Base-by-base conservation (phyloP, 108 stramenopile species). In the Seminavis robusta region DNA sequence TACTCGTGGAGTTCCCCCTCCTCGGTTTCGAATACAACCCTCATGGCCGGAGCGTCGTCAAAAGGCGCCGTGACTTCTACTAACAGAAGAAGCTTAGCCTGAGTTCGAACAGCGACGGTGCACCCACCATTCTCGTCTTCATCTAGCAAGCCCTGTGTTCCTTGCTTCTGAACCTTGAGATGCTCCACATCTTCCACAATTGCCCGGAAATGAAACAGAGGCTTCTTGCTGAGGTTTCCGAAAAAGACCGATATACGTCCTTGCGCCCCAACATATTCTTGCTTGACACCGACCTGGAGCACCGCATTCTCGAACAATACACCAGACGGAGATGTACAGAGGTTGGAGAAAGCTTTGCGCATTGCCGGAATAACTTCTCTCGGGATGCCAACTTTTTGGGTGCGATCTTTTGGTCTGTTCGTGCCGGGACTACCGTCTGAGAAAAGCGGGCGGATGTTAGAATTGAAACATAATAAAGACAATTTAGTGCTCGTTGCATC, bases 231-330 rank as follows among this genome's bases (percentile, higher is more conserved):
- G 30, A 90, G 63, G 58, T 92, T 92, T 42, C 90, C 88, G 59
- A 93, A 92, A 49, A 93, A 92, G 2, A 95, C 75, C n/a, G 86
- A 87, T 47, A 95, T 76, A 23, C 92, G 69, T 29, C 94, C 94
- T 67, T 95, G 94, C 24, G 84, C 75, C 30, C 84, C 90, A 34
- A 89, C 84, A 61, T 93, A 95, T 61, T 93, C 92, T 34, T 89
- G 87, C 56, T 90, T 92, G 19, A 92, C 84, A 26, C 90, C 91
- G 25, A 95, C 84, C 63, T 92, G 90, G 37, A 95, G 56, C 37
- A 86, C 34, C 23, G 80, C 67, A 63, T 93, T 93, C 62, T 95
- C 89, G 62, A 92, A 95, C 56, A 95, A 56, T 21, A 92, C 89
- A 20, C 90, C 92, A 31, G 86, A 87, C 11, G 86, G 83, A 8